Base-by-base conservation (phyloP, 192 early-diverging fungal genomes). In the Umbelopsis ramanniana region DNA sequence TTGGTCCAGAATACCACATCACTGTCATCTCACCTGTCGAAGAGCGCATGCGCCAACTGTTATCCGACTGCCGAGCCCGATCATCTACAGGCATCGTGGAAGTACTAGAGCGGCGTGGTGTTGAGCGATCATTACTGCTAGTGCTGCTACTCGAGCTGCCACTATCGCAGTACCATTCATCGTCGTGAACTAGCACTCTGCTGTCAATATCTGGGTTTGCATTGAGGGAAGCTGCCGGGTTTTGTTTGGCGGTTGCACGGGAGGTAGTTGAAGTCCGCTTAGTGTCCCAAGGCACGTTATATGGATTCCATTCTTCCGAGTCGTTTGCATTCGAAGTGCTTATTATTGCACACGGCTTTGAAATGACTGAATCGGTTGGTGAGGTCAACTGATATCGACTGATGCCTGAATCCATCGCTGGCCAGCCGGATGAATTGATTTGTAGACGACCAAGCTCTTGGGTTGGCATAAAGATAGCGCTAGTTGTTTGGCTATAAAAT, bases 131-230 rank as follows among this genome's bases (percentile, higher is more conserved):
- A 37, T 63, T 63, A 26, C 57, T 63, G 26, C 57, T 63, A n/a
- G 57, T 63, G 33, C 57, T 63, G 33, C 57, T 63, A 37, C 57
- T 63, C 7, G 57, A 63, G 26, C 57, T 63, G 2, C 57, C 57
- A n/a, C 57, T 63, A 14, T 63, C 57, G 14, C 57, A 63, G 17
- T 63, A 63, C 57, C 57, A 63, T 63, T 63, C 57, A 3, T 63
- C 57, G 12, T 63, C 57, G 11, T 63, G 26, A 35, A 63, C 33
- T 8, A 37, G 26, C 17, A 12, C 26, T 37, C 33, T 29, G 33
- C 35, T 29, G 57, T 63, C 57, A 63, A 63, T 35, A 63, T 63
- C 57, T 6, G 26, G 33, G 33, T 35, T 63, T 63, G 26, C 33
- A 63, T 37, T 63, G 19, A 17, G 48, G 11, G 4, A 3, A 6